A percentile compares a stretch with the other conserved stretches of the same genome.
Conservation (phyloP, 2,329 filamentous ascomycete species). For the Didymella lethalis region DNA sequence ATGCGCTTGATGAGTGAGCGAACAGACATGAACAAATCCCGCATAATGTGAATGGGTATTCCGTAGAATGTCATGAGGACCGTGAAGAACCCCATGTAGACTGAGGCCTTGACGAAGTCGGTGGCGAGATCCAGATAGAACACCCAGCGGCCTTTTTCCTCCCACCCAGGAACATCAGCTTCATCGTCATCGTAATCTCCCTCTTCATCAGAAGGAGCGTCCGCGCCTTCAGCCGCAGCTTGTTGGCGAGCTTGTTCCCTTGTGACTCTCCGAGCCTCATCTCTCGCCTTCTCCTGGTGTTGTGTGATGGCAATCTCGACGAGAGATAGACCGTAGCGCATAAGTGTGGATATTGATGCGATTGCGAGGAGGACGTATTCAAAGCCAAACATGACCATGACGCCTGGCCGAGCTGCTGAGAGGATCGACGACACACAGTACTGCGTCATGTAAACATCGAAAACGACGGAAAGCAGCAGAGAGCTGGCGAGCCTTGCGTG, state of each 20-base stretch:
- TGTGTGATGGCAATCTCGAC: conserved; percentile 78
- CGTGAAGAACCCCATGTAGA: conserved; percentile 91
- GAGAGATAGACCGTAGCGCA: conserved; percentile 80
- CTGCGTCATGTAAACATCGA: conserved; percentile 79
- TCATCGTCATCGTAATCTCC: conserved; percentile 87
- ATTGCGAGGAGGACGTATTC: conserved; percentile 91
- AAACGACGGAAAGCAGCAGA: conserved; percentile 77
- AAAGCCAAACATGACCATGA: conserved; percentile 99
- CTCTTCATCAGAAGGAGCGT: conserved; percentile 56
- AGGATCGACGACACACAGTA: conserved; percentile 86
- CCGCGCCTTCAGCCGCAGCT: conserved; percentile 50
- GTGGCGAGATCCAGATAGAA: conserved; percentile 86
- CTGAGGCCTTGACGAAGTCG: conserved; percentile 88
- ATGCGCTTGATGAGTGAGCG: conserved; percentile 90
- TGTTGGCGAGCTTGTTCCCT: conserved; percentile 74
- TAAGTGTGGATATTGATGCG: conserved; percentile 78
- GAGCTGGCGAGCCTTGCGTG: conserved; percentile 83
- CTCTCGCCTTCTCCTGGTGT: conserved; percentile 73
- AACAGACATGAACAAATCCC: conserved; percentile 93
- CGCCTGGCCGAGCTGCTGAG: conserved; percentile 87
- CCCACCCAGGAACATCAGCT: conserved; percentile 94
- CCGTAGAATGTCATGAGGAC: conserved; percentile 95
- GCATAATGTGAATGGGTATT: conserved; percentile 93
- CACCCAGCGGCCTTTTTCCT: conserved; percentile 91
- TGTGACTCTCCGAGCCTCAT: conserved; percentile 50